phyloP scores from a whole-genome alignment of 1,284 basidiomycete species.

The Cutaneotrichosporon sp. region DNA sequence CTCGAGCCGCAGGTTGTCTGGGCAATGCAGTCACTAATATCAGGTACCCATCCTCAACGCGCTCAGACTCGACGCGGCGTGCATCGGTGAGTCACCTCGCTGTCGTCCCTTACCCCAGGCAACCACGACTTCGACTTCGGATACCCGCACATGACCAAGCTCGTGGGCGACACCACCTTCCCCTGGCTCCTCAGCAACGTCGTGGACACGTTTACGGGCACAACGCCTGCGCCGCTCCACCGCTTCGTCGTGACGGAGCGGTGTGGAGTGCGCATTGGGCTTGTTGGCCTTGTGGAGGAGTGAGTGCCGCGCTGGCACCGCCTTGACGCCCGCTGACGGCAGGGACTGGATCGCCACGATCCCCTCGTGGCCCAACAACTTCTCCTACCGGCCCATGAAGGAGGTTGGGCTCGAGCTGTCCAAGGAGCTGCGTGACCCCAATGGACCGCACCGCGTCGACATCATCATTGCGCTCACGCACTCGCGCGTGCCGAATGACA shows the following conservation, averaged over 20 bases:
- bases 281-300: slow-evolving; percentile 83
- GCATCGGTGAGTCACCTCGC: slow-evolving; percentile 37
- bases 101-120: slow-evolving; percentile 55
- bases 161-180: slow-evolving; percentile 70
- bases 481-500: slow-evolving; percentile 71
- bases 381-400: slow-evolving; percentile 68
- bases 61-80: slow-evolving; percentile 48
- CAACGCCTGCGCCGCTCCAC: slow-evolving; percentile 61
- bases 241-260: slow-evolving; percentile 68
- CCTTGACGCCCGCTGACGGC: slow-evolving; percentile 3
- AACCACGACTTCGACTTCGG: slow-evolving; percentile 86
- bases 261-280: slow-evolving; percentile 68
- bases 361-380: slow-evolving; percentile 74
- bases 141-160: slow-evolving; percentile 74
- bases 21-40: no score
- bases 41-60: slow-evolving; percentile 76
- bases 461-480: slow-evolving; percentile 81
- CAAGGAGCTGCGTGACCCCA: slow-evolving; percentile 67
- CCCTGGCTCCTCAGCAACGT: slow-evolving; percentile 75
- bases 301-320: slow-evolving; percentile 54
- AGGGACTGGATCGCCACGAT: slow-evolving; percentile 86
- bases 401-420: slow-evolving; percentile 68
- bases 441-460: slow-evolving; percentile 69
- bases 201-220: slow-evolving; percentile 64
- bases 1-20: no score